Evolutionary conservation across 2,329 filamentous ascomycete species (phyloP), one percentile per base, ranked within the genome.

Genomic region (Talaromyces sp.): DNA sequence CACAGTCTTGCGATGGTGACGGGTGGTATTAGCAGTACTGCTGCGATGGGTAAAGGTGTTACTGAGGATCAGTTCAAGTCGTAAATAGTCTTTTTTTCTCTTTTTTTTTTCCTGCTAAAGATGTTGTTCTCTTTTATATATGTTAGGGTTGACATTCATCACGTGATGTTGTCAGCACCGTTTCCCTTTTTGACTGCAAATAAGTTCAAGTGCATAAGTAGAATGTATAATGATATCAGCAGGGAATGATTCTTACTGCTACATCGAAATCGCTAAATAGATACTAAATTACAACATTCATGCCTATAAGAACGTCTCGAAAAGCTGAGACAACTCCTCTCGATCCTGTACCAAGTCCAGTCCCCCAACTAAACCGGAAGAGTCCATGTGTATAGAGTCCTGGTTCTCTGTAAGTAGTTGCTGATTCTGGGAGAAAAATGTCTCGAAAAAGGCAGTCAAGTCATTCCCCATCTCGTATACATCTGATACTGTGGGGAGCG

Each of bases 1-100:
- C 93, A 96, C 79, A 76, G 97, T 82, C 83, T 97, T 79, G 97
- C 96, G 87, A 97, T 99, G 93, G 91, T 99, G 38, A 93, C 89
- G 4, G 95, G 95, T 1, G 95, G 95, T 69, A 89, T 98, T 65
- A 93, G 89, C 78, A 93, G 89, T 69, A 98, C 94, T 1, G 91
- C 91, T 67, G 95, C 95, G 22, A 99, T 99, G 95, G 95, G 94
- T 38, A 92, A 93, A 82, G 95, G 95, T 67, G 95, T 99, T 66
- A 99, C 95, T 0, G 95, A 99, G 84, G 93, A 97, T 74, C 95
- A 99, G 81, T 99, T 99, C 79, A 89, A 93, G 68, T 61, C 63
- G 19, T 54, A 56, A 34, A 58, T 34, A 34, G 27, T 34, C 6
- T 27, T 31, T 19, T 34, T 25, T 10, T 15, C 5, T 36, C 5